Evolutionary conservation across 2,329 filamentous ascomycete genomes (phyloP).

Genomic region (Dactylellina cionopaga): DNA sequence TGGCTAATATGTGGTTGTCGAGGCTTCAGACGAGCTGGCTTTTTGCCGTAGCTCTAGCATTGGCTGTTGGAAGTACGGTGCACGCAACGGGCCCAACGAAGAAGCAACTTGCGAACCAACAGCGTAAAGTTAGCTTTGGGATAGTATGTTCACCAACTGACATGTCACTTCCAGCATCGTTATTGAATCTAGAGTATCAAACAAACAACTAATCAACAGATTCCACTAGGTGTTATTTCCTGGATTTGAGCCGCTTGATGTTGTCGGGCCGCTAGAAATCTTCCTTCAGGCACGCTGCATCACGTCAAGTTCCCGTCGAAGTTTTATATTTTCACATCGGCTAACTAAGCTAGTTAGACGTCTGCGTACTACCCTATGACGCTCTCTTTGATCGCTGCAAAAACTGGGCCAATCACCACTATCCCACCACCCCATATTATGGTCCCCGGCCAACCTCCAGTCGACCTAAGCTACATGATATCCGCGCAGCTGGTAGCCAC

Average conservation of each 20-base stretch:
- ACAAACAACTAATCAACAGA: neutral
- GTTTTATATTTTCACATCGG: too few species aligned
- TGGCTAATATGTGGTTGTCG: too few species aligned
- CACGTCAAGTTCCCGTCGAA: neutral
- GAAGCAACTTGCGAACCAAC: conserved; percentile 13
- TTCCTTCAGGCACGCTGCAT: conserved; percentile 55
- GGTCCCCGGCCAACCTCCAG: conserved; percentile 12
- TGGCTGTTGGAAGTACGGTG: neutral
- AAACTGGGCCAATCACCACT: conserved; percentile 61
- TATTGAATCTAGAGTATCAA: neutral
- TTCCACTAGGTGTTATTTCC: conserved; percentile 60
- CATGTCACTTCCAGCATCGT: too few species aligned
- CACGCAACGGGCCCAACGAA: conserved; percentile 3
- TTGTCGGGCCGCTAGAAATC: conserved; percentile 65
- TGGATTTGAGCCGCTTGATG: conserved; percentile 63
- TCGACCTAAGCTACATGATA: conserved; percentile 46
- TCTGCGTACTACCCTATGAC: conserved; percentile 60
- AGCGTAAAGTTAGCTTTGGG: conserved; percentile 5
- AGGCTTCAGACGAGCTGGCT: neutral
- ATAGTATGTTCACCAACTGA: conserved; percentile 17
- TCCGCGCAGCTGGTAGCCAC: conserved; percentile 51
- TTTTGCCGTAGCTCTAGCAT: neutral
- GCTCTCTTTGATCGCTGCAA: conserved; percentile 62
- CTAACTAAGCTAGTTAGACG: conserved; percentile 63
- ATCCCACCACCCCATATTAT: conserved; percentile 9